phyloP scores from a whole-genome alignment of 2,329 filamentous ascomycete genomes.

The Teratosphaeria epicoccoides region DNA sequence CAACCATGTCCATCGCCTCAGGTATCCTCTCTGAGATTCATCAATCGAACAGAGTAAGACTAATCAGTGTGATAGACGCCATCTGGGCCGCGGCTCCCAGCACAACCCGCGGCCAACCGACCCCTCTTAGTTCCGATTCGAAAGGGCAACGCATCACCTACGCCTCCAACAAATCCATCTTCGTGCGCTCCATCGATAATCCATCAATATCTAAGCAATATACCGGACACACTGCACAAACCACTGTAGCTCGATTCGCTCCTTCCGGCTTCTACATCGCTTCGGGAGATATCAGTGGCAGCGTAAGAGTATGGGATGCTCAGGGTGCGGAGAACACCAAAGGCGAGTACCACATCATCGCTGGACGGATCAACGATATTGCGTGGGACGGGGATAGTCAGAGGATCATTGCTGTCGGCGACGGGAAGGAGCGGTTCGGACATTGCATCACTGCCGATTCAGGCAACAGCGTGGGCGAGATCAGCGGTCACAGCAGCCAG shows the following conservation, averaged over 20 bases:
- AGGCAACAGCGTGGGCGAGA: constrained; percentile 90
- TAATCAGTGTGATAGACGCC: constrained; percentile 32
- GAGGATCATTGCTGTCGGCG: constrained; percentile 88
- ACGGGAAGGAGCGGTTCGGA: constrained; percentile 86
- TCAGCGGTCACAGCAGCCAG: constrained; percentile 79
- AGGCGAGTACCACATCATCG: constrained; percentile 89
- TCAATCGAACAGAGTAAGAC: background rate
- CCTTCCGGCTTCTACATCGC: constrained; percentile 93
- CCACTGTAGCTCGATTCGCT: constrained; percentile 86
- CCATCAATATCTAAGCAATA: constrained; percentile 80
- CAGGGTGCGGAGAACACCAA: constrained; percentile 80
- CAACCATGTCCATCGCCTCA: constrained; percentile 13
- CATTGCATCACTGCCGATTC: constrained; percentile 92
- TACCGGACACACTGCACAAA: constrained; percentile 76
- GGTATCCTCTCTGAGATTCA: constrained; percentile 9
- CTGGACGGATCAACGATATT: constrained; percentile 88
- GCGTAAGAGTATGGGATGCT: constrained; percentile 83
- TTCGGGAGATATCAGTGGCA: constrained; percentile 75
- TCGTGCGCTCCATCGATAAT: constrained; percentile 86
- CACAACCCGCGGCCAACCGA: constrained; percentile 76
- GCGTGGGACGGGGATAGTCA: constrained; percentile 97
- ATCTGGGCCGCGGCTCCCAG: constrained; percentile 79
- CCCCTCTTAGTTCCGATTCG: constrained; percentile 73
- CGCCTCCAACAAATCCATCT: constrained; percentile 91
- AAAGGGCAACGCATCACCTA: constrained; percentile 91